Percentiles rank a stretch among this genome's conserved stretches.
Evolutionary conservation across 495 filamentous ascomycete genomes (phyloP).

Genomic region (Achaetomiella virescens): DNA sequence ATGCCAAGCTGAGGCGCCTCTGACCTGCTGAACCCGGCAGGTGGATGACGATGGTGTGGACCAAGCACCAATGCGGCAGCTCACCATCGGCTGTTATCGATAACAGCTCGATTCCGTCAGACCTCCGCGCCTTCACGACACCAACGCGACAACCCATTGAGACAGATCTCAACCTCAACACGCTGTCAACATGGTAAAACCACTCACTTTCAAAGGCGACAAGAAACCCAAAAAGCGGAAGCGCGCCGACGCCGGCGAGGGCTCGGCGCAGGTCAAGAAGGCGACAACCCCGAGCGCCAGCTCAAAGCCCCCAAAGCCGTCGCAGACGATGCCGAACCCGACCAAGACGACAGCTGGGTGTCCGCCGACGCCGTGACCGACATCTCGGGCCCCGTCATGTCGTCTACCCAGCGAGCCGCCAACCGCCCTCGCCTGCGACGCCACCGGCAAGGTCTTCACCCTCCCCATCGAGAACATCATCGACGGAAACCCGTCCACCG

Average conservation of each 20-base stretch:
- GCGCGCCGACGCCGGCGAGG: slow-evolving; percentile 43
- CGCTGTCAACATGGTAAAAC: slow-evolving; percentile 57
- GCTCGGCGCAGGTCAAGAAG: slow-evolving; percentile 30
- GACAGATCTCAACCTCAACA: too few species aligned
- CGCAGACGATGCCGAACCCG: slow-evolving; percentile 49
- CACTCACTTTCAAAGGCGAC: slow-evolving; percentile 92
- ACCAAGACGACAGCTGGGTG: slow-evolving; percentile 82
- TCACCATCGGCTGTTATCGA: slow-evolving; percentile 9
- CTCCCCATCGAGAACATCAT: slow-evolving; percentile 75
- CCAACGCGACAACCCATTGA: not conserved
- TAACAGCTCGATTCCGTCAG: not conserved
- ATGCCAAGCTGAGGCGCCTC: slow-evolving; percentile 8
- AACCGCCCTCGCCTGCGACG: slow-evolving; percentile 74
- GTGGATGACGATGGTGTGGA: slow-evolving; percentile 2
- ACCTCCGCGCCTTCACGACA: not conserved
- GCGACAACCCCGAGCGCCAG: slow-evolving; percentile 27
- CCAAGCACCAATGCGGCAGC: not conserved
- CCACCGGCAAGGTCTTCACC: slow-evolving; percentile 75
- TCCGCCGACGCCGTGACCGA: slow-evolving; percentile 70
- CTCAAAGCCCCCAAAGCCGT: slow-evolving; percentile 28
- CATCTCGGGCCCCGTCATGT: slow-evolving; percentile 74
- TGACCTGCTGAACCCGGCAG: slow-evolving; percentile 14
- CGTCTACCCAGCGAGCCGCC: slow-evolving; percentile 67
- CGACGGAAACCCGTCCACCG: slow-evolving; percentile 66
- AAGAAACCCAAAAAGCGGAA: slow-evolving; percentile 93